Percentiles rank a stretch among this genome's conserved stretches.
These are phyloP conservation scores for Cubamyces lactineus DNA, from an alignment of 768 basidiomycete species.

Conservation along the genomic window DNA sequence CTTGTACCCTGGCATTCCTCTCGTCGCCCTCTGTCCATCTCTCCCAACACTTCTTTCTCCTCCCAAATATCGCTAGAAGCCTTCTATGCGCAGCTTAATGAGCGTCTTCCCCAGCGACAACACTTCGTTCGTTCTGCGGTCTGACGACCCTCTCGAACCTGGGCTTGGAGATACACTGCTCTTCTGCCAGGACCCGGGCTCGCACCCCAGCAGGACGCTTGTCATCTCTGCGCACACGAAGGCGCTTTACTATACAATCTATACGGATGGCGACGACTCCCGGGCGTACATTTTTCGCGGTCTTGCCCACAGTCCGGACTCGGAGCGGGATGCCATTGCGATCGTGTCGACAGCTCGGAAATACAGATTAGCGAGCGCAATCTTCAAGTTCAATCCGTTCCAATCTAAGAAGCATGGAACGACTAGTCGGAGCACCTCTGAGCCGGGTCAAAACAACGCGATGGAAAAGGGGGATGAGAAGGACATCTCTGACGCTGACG, in stretches of 20 bases:
- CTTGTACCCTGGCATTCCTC: too few species aligned
- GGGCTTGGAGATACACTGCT: not conserved
- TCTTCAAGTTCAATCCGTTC: not conserved
- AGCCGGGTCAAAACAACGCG: not conserved
- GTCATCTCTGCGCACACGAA: not conserved
- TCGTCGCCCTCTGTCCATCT: not conserved
- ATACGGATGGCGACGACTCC: not conserved
- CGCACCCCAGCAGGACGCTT: not conserved
- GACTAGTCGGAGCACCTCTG: not conserved
- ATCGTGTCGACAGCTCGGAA: not conserved
- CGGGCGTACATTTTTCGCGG: not conserved
- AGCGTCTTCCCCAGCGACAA: not conserved
- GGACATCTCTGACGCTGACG: not conserved
- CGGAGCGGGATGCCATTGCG: not conserved
- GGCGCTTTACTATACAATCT: not conserved
- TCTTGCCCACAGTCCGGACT: not conserved
- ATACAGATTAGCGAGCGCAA: not conserved
- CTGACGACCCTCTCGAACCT: constrained; percentile 1
- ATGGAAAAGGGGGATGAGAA: not conserved
- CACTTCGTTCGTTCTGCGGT: not conserved
- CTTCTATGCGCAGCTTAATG: not conserved
- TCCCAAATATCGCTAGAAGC: not conserved
- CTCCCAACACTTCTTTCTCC: not conserved
- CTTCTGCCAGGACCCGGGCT: not conserved
- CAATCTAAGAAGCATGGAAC: not conserved